These are phyloP conservation scores for Podochytrium sp. DNA, from an alignment of 192 early-diverging fungal genomes.

Conservation along the genomic window DNA sequence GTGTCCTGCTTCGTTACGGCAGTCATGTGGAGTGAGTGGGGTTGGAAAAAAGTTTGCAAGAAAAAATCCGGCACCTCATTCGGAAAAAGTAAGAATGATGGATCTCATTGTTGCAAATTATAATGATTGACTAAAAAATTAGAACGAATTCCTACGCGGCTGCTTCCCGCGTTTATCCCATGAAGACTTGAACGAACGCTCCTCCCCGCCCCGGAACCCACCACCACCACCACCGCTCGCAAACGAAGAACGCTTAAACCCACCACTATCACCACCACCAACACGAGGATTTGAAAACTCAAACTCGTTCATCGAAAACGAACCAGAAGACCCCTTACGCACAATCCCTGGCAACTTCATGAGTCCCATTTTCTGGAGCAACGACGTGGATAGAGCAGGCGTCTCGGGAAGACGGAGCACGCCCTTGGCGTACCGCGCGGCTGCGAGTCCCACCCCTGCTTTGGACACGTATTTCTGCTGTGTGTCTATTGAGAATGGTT, in stretches of 20 bases:
- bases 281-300: background rate
- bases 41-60: background rate
- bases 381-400: constrained; percentile 6
- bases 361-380: constrained; percentile 33
- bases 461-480: background rate
- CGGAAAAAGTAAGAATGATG: no score
- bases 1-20: background rate
- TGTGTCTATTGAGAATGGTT: background rate
- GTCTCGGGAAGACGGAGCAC: constrained; percentile 27
- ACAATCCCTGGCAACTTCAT: constrained; percentile 12
- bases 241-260: no score
- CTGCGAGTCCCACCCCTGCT: background rate
- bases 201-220: no score
- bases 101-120: no score
- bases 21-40: background rate
- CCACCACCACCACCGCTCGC: no score
- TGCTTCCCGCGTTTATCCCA: no score
- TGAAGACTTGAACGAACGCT: no score
- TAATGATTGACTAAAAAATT: no score
- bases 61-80: no score
- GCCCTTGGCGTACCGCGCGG: constrained; percentile 30
- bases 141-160: no score
- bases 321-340: constrained; percentile 3
- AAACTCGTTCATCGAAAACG: background rate
- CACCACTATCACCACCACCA: background rate